Conservation (phyloP, 2,329 filamentous ascomycete genomes). For the Cladophialophora carrionii region DNA sequence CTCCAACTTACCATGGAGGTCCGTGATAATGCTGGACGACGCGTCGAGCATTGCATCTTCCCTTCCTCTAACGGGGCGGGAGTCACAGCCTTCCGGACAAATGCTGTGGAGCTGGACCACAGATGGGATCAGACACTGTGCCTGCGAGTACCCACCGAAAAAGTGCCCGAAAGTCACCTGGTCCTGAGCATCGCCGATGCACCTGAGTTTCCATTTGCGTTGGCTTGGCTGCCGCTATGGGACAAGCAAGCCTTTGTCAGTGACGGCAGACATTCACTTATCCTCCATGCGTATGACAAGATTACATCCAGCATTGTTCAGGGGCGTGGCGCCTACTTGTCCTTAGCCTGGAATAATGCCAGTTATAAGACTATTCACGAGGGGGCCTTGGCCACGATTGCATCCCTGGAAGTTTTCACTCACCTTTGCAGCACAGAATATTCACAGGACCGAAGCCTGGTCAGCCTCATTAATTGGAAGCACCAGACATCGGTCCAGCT, state of each 20-base stretch:
- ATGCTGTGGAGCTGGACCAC: constrained; percentile 75
- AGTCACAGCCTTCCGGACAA: constrained; percentile 85
- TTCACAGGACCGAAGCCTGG: constrained; percentile 84
- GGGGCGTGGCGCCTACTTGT: constrained; percentile 85
- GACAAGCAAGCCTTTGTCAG: constrained; percentile 84
- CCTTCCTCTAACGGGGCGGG: constrained; percentile 78
- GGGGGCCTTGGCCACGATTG: constrained; percentile 74
- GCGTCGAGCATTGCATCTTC: constrained; percentile 85
- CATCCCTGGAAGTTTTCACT: constrained; percentile 76
- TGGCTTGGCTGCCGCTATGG: constrained; percentile 94
- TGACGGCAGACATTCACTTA: constrained; percentile 78
- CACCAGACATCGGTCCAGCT: constrained; percentile 73
- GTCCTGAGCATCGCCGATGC: constrained; percentile 88
- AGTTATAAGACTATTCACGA: constrained; percentile 62
- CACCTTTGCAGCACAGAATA: constrained; percentile 93
- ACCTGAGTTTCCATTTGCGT: constrained; percentile 83
- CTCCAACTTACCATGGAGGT: constrained; percentile 90
- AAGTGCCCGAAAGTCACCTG: constrained; percentile 81
- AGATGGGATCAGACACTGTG: constrained; percentile 87
- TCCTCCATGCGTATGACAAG: constrained; percentile 91
- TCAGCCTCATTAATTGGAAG: constrained; percentile 85
- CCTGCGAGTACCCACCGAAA: constrained; percentile 73
- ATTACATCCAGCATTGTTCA: constrained; percentile 72
- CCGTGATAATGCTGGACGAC: constrained; percentile 73
- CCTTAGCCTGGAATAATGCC: constrained; percentile 70